Evolutionary conservation across 176 grass and related monocot genomes (phyloP), one percentile per base, ranked within the genome.

Genomic region (Themeda triandra): DNA sequence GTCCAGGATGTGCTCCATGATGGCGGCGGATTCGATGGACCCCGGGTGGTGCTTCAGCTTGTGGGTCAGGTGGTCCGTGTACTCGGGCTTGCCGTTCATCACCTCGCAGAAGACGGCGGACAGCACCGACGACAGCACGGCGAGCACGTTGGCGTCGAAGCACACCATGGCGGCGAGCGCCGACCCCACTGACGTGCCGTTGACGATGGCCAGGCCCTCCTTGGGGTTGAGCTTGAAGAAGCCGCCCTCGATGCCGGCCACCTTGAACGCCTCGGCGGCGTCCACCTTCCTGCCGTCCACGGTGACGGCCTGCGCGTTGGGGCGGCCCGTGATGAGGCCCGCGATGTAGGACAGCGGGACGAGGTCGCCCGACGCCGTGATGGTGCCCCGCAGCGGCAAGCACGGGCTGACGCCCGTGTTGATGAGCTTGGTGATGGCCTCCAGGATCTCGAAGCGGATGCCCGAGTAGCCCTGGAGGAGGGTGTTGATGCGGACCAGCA

Each of bases 371-470:
- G n/a, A n/a, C n/a, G n/a, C n/a, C n/a, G n/a, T n/a, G n/a, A n/a
- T n/a, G n/a, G n/a, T n/a, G n/a, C n/a, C n/a, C n/a, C n/a, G n/a
- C n/a, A n/a, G n/a, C n/a, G n/a, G n/a, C n/a, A n/a, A n/a, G n/a
- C n/a, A n/a, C n/a, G n/a, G n/a, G n/a, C n/a, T n/a, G n/a, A n/a
- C 68, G 30, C 85, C 76, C 14, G 93, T 73, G 71, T 95, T 95
- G 76, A 95, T 18, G 6, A 95, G 88, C 83, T 89, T 87, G 48
- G 88, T 85, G 80, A 95, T 82, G 56, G 90, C 80, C 85, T 95
- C 93, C 13, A 95, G 91, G 76, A 95, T 95, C 93, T 95, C 93
- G 63, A 91, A 95, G 11, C 93, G 74, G 91, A 95, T 95, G 54
- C 93, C 93, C 4, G 93, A 95, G 86, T 95, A 95, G 8, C 93